These are phyloP conservation scores for Omphalotus guepiniiformis DNA, from an alignment of 768 basidiomycete genomes.

Conservation along the genomic window DNA sequence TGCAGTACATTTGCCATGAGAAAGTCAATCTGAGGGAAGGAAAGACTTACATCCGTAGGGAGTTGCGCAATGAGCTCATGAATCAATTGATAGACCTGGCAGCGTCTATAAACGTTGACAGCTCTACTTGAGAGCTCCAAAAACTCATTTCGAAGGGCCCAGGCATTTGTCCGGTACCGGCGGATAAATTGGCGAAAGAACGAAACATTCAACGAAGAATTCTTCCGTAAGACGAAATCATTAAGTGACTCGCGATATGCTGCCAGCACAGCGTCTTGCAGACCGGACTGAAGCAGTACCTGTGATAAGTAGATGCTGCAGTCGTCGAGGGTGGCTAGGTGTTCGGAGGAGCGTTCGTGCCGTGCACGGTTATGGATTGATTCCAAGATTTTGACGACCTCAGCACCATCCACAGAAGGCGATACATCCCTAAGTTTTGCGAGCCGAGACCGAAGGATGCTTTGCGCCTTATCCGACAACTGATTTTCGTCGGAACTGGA, in stretches of 20 bases:
- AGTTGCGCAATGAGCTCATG: slow-evolving; percentile 57
- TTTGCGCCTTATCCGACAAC: slow-evolving; percentile 82
- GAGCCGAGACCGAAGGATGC: slow-evolving; percentile 71
- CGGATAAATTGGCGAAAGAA: slow-evolving; percentile 81
- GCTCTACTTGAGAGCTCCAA: slow-evolving; percentile 51
- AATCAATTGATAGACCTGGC: slow-evolving; percentile 71
- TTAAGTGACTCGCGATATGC: slow-evolving; percentile 61
- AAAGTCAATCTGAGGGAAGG: not conserved
- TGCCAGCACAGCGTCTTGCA: slow-evolving; percentile 41
- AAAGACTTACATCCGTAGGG: slow-evolving; percentile 39
- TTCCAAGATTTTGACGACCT: slow-evolving; percentile 43
- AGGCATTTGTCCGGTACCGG: slow-evolving; percentile 60
- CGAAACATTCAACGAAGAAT: slow-evolving; percentile 61
- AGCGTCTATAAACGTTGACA: slow-evolving; percentile 73
- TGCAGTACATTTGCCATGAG: slow-evolving; percentile 23
- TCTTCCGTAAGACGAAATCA: slow-evolving; percentile 80
- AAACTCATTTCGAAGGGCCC: slow-evolving; percentile 61
- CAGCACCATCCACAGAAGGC: slow-evolving; percentile 38
- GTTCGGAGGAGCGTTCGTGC: slow-evolving; percentile 56
- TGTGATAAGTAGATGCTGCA: slow-evolving; percentile 69
- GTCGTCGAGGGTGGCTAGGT: slow-evolving; percentile 59
- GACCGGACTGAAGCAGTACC: slow-evolving; percentile 37
- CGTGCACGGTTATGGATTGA: slow-evolving; percentile 72
- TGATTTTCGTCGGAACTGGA: slow-evolving; percentile 78
- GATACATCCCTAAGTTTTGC: slow-evolving; percentile 71